Evolutionary conservation across 208 protist species (phyloP), one percentile per base, ranked within the genome.

Genomic region (Leishmania amazonensis): DNA sequence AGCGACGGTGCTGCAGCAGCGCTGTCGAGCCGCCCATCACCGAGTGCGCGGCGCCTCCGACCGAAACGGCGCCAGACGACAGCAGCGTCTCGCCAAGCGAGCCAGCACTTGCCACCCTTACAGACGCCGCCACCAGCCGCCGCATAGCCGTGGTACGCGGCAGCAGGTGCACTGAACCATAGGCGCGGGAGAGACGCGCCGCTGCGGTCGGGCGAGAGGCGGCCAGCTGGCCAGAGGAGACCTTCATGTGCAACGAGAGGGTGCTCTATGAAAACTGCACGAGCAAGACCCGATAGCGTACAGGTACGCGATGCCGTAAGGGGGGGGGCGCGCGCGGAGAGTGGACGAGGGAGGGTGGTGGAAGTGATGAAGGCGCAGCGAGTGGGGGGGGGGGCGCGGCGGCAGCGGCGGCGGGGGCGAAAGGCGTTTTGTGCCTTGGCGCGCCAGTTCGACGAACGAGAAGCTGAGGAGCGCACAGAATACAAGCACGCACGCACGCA

Each of bases 1-100:
- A 80, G 15, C 79, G 74, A 1, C 80, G 83, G 21, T 57, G 62
- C 28, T 68, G 78, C 40, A 54, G 65, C 38, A 79, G 75, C 24
- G 58, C 76, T 45, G 70, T 57, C 45, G 73, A 80, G 42, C 73
- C 51, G 31, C 31, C 74, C 35, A 71, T 65, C 75, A n/a, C 75
- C 24, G 75, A 65, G 75, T 47, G 35, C 49, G 24, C 11, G 47
- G 51, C 68, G 45, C 40, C 15, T 4, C 21, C 68, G 35, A 5
- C 35, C 8, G 68, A 42, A 24, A 31, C 15, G 35, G 40, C 13
- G 68, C 40, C 68, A 31, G 68, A 28, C 40, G 40, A 9, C 47
- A 53, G 57, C 28, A 77, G 78, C 38, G 45, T 31, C 2, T 62
- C 47, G 49, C 17, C 47, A 24, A 71, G 57, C 58, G 53, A 42